Base-by-base conservation (phyloP, 192 early-diverging fungal species). In the Podila minutissima region DNA sequence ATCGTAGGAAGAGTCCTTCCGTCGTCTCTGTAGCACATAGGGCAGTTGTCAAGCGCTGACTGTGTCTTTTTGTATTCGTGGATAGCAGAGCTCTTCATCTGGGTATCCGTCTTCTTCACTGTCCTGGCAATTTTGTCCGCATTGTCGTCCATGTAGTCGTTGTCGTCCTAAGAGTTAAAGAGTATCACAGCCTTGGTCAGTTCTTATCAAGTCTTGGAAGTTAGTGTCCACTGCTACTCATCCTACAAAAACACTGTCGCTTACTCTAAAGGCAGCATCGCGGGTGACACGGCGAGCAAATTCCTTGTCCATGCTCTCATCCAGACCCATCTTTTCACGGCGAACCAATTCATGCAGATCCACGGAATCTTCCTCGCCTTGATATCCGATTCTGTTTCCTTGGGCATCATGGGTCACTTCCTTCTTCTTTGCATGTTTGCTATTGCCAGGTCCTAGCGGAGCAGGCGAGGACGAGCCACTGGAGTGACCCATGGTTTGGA, bases 71-170 rank as follows among this genome's bases (percentile, higher is more conserved):
- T 88, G 82, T 93, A 90, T 69, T 97, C 94, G 90, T 77, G 9
- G 67, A 64, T 69, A 1, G 62, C 74, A 8, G 64, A 20, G 49
- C 53, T 85, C 59, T 76, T 73, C 22, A 71, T 32, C 46, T 93
- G 89, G 37, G 92, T 88, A 53, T 88, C 90, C 22, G 87, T 88
- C 67, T 86, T 88, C 28, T 87, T 86, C 24, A 87, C 88, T 50
- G 83, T 88, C 48, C 86, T 82, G 2, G 93, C 88, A 61, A 98
- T 84, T 20, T 85, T 88, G 73, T 98, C 96, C 0, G 90, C 87
- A 24, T 93, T 89, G 29, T 98, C 98, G 77, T 98, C 97, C 88
- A 97, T 89, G 59, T 97, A 97, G 53, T 99, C 98, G 35, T 94
- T 83, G 64, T 95, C 90, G 70, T 96, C 88, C 86, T 82, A 89